Evolutionary conservation across 345 rosid species (phyloP), one percentile per base, ranked within the genome.

Genomic region (Fremontodendron californicum): DNA sequence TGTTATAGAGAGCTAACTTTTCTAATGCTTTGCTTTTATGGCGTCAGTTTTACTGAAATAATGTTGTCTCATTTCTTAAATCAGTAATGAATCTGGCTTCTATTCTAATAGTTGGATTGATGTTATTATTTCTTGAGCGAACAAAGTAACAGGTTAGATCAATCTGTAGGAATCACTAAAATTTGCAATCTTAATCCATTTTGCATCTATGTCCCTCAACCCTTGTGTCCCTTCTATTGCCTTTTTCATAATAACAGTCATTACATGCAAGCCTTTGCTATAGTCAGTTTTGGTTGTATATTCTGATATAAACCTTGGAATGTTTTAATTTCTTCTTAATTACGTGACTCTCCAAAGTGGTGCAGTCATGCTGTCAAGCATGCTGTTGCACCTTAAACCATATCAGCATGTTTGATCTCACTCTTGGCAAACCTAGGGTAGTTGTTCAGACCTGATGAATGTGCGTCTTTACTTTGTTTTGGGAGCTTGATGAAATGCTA

Each of bases 401-500:
- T 49, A 12, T 46, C 55, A 33, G 16, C 42, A 48, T 49, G 57
- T 49, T 48, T 42, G 18, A 27, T 40, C 49, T 63, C 15, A 39
- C 27, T 65, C 16, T 39, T 65, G 25, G 70, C 19, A 67, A 42
- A 25, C 37, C 9, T 49, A 35, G 71, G 19, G 48, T 70, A 33
- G 23, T 58, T 64, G 23, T 71, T 64, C 75, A 42, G 15, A 46
- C 49, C 39, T 48, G 39, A 62, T 33, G 45, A 15, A 66, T 64
- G 40, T 5, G n/a, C 71, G 1, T 66, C 27, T 68, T 65, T 51
- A 67, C 19, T 68, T 49, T 58, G 21, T 29, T 81, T 33, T 55
- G 63, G 49, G 69, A 18, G 13, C 48, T 48, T 82, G 78, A 81
- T 79, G 39, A 75, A 74, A 76, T 39, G 63, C 58, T 51, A 66